Percentiles rank a stretch among this genome's conserved stretches.
phyloP scores from a whole-genome alignment of 1,284 basidiomycete genomes.

The Mycena citricolor region DNA sequence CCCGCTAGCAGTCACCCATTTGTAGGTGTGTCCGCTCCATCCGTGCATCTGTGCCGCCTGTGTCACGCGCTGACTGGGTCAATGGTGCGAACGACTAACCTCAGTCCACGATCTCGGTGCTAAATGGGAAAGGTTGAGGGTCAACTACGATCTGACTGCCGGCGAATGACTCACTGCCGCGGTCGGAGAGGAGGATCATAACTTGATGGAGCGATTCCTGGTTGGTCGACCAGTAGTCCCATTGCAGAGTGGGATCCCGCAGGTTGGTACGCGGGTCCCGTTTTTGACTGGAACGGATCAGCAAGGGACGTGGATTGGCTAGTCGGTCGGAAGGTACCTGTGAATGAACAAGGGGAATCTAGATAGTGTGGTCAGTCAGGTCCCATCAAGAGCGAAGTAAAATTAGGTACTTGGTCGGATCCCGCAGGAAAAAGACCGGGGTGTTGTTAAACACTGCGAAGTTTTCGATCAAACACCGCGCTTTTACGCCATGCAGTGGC shows the following conservation, averaged over 20 bases:
- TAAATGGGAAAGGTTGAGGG: slow-evolving; percentile 7
- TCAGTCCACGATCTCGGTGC: slow-evolving; percentile 71
- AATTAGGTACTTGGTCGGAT: slow-evolving; percentile 51
- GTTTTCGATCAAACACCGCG: neutral
- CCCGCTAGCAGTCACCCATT: slow-evolving; percentile 67
- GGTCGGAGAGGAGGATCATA: slow-evolving; percentile 63
- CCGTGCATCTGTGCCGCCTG: slow-evolving; percentile 56
- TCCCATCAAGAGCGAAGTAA: neutral
- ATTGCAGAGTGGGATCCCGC: slow-evolving; percentile 79
- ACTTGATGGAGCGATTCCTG: slow-evolving; percentile 90
- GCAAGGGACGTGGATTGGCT: slow-evolving; percentile 15
- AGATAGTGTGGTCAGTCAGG: neutral
- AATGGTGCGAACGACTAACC: slow-evolving; percentile 34
- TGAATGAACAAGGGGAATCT: slow-evolving; percentile 41
- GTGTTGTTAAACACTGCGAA: slow-evolving; percentile 36
- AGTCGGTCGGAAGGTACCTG: neutral
- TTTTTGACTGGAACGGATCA: slow-evolving; percentile 83
- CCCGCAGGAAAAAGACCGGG: slow-evolving; percentile 71
- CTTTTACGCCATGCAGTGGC: slow-evolving; percentile 29
- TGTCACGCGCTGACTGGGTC: neutral
- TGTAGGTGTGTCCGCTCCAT: slow-evolving; percentile 28
- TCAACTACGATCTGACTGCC: too few species aligned
- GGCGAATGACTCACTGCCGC: slow-evolving; percentile 10
- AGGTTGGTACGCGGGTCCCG: slow-evolving; percentile 78
- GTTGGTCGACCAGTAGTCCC: slow-evolving; percentile 68